A percentile compares a stretch with the other conserved stretches of the same genome.
phyloP scores from a whole-genome alignment of 2,329 filamentous ascomycete species.

The Neurospora sp. region DNA sequence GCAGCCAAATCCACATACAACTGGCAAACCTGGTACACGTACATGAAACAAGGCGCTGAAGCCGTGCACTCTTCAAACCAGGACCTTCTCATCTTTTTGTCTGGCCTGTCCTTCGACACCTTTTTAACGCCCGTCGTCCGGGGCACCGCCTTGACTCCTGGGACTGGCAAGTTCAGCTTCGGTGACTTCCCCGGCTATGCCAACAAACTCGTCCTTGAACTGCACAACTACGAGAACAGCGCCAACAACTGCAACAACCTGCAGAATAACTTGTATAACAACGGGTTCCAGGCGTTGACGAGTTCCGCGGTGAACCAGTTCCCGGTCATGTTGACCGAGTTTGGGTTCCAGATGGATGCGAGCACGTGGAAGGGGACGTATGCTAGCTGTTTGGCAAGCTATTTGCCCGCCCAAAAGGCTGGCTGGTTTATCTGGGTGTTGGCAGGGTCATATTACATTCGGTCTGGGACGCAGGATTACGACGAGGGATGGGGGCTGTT shows the following conservation, averaged over 20 bases:
- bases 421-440: slow-evolving; percentile 52
- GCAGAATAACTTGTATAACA: slow-evolving; percentile 34
- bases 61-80: slow-evolving; percentile 42
- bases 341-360: slow-evolving; percentile 40
- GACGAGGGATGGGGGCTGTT: slow-evolving; percentile 49
- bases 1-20: slow-evolving; percentile 33
- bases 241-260: slow-evolving; percentile 37
- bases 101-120: slow-evolving; percentile 48
- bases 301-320: slow-evolving; percentile 31
- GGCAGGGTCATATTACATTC: slow-evolving; percentile 44
- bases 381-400: slow-evolving; percentile 39
- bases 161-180: slow-evolving; percentile 32
- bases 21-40: slow-evolving; percentile 46
- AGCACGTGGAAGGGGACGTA: slow-evolving; percentile 39
- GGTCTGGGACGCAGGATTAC: slow-evolving; percentile 40
- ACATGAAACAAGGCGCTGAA: slow-evolving; percentile 36
- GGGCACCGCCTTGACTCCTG: slow-evolving; percentile 36
- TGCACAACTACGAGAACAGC: slow-evolving; percentile 47
- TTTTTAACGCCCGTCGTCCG: slow-evolving; percentile 40
- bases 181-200: slow-evolving; percentile 38
- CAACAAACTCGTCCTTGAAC: slow-evolving; percentile 48
- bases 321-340: slow-evolving; percentile 43
- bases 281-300: slow-evolving; percentile 44
- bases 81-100: slow-evolving; percentile 46
- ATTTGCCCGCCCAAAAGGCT: slow-evolving; percentile 36